Conservation (phyloP, 140 eudicot genomes). For the Erigeron philadelphicus region DNA sequence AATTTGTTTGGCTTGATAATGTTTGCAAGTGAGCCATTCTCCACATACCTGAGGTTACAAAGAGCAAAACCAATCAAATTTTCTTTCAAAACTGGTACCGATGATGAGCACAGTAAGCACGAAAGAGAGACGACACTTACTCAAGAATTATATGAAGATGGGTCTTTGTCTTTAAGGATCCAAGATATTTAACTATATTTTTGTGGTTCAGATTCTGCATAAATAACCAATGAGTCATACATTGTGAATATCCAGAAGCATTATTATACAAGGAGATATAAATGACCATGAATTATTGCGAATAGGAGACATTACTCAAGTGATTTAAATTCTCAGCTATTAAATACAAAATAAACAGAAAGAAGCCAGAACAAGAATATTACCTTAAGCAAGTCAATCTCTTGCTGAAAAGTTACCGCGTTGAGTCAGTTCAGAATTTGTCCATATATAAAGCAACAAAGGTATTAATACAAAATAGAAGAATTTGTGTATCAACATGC, state of each 20-base stretch:
- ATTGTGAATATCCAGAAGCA: neutral
- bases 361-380: conserved; percentile 15
- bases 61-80: conserved; percentile 11
- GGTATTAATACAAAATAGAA: conserved; percentile 21
- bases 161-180: conserved; percentile 79
- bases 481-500: conserved; percentile 8
- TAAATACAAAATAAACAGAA: neutral
- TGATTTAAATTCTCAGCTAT: neutral
- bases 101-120: conserved; percentile 4
- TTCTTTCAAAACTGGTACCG: conserved; percentile 10
- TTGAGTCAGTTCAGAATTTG: conserved; percentile 22
- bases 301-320: conserved; percentile 10
- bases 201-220: conserved; percentile 88
- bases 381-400: conserved; percentile 94
- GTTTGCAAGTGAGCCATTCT: conserved; percentile 98
- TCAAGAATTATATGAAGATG: conserved; percentile 97
- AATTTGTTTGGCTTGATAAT: conserved; percentile 88
- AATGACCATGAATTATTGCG: neutral
- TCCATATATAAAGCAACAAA: conserved; percentile 32
- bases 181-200: conserved; percentile 89
- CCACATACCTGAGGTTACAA: conserved; percentile 64
- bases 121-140: conserved; percentile 41
- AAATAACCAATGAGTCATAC: conserved; percentile 19
- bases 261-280: neutral
- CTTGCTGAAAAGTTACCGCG: conserved; percentile 60